phyloP scores from a whole-genome alignment of 2,329 filamentous ascomycete species.

The Aspergillus neotritici region DNA sequence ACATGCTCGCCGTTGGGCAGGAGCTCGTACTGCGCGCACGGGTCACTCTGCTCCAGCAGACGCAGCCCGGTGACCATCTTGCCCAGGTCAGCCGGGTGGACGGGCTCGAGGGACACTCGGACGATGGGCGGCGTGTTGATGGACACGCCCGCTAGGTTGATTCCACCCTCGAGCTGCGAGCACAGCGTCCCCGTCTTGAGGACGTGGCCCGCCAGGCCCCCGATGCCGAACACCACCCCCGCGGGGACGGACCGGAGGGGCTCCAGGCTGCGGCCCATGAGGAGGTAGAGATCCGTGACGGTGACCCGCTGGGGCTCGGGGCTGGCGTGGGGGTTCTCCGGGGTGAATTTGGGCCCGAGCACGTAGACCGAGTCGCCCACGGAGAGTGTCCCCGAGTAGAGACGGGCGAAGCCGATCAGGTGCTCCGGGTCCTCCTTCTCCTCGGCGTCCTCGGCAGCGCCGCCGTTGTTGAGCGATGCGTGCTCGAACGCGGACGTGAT shows the following conservation, averaged over 20 bases:
- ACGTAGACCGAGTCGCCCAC: slow-evolving; percentile 91
- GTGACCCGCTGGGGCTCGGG: slow-evolving; percentile 77
- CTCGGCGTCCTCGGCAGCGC: slow-evolving; percentile 46
- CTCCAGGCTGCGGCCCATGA: slow-evolving; percentile 90
- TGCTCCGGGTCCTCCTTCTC: slow-evolving; percentile 71
- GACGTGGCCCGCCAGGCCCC: slow-evolving; percentile 85
- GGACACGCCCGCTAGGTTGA: slow-evolving; percentile 83
- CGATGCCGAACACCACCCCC: slow-evolving; percentile 91
- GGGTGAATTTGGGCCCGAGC: slow-evolving; percentile 86
- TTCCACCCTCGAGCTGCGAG: slow-evolving; percentile 75
- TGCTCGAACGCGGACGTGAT: slow-evolving; percentile 58
- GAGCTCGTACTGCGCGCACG: slow-evolving; percentile 92
- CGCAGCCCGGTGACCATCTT: slow-evolving; percentile 90
- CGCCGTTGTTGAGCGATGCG: slow-evolving; percentile 52
- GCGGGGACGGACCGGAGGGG: slow-evolving; percentile 78
- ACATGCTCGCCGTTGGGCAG: slow-evolving; percentile 92
- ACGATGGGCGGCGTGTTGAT: slow-evolving; percentile 86
- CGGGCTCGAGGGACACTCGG: slow-evolving; percentile 88
- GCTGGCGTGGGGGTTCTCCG: slow-evolving; percentile 63
- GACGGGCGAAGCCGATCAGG: slow-evolving; percentile 86
- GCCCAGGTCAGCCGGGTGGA: slow-evolving; percentile 80
- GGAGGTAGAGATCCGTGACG: slow-evolving; percentile 81
- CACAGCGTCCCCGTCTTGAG: slow-evolving; percentile 93
- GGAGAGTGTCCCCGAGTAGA: slow-evolving; percentile 84
- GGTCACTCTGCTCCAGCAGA: slow-evolving; percentile 87